A percentile compares a stretch with the other conserved stretches of the same genome.
Evolutionary conservation across 2,329 filamentous ascomycete genomes (phyloP).

Genomic region (Aspergillus transmontanensis): DNA sequence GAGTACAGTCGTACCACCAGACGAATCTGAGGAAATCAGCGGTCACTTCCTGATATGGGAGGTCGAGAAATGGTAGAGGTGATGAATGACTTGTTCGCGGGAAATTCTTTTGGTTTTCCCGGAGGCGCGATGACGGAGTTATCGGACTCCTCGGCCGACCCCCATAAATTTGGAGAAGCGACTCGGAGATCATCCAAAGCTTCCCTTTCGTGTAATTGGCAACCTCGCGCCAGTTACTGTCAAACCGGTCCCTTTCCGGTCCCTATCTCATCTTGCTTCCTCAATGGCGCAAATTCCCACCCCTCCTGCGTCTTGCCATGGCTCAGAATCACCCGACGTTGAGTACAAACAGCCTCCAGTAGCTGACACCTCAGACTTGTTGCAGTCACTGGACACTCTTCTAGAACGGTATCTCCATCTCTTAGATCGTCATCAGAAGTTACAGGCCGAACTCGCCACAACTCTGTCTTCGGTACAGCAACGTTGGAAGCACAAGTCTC

Average conservation of each 20-base stretch:
- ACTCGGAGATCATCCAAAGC: not conserved
- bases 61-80: slow-evolving; percentile 8
- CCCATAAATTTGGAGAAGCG: slow-evolving; percentile 14
- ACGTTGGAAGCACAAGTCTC: not conserved
- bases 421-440: slow-evolving; percentile 45
- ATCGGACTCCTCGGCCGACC: slow-evolving; percentile 34
- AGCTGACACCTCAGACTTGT: slow-evolving; percentile 28
- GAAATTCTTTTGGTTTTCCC: slow-evolving; percentile 41
- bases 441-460: slow-evolving; percentile 41
- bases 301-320: slow-evolving; percentile 35
- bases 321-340: slow-evolving; percentile 30
- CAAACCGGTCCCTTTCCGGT: not conserved
- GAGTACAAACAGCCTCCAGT: slow-evolving; percentile 20
- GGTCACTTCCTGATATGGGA: slow-evolving; percentile 8
- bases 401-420: slow-evolving; percentile 48
- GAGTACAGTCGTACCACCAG: not conserved
- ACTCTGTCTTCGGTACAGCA: slow-evolving; percentile 42
- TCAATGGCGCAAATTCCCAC: slow-evolving; percentile 38
- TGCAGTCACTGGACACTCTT: slow-evolving; percentile 41
- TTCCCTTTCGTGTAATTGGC: not conserved
- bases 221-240: not conserved
- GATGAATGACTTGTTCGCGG: slow-evolving; percentile 21
- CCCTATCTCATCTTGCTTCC: not conserved
- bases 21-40: not conserved
- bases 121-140: slow-evolving; percentile 40